Evolutionary conservation across 768 basidiomycete genomes (phyloP), one percentile per base, ranked within the genome.

Genomic region (Crassisporium funariophilum): DNA sequence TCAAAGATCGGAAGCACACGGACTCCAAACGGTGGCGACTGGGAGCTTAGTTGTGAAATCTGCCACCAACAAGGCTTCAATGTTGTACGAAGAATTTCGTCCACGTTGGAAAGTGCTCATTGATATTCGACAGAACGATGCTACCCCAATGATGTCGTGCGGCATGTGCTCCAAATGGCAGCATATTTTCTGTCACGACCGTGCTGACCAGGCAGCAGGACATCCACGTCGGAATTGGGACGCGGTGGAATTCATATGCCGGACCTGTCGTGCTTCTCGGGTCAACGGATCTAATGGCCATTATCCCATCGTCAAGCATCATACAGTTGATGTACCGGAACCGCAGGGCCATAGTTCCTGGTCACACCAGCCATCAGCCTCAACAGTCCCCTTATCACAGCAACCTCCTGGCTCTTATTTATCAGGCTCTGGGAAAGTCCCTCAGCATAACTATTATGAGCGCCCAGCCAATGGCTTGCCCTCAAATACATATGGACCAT

Each of bases 1-100:
- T n/a, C n/a, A n/a, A n/a, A n/a, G n/a, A n/a, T n/a, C n/a, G n/a
- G n/a, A 49, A 79, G 78, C 13, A 73, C 78, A 9, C 77, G 77
- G 33, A 79, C 78, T 4, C 79, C 82, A 23, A 65, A 68, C 15
- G 72, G 71, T 21, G 87, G 84, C 41, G 80, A 85, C 47, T 95
- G 93, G 93, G 83, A 90, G 46, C 68, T 97, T 17, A 85, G 90
- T 58, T 97, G 93, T 60, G 93, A 95, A 61, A 76, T 95, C 27
- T 97, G 93, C 63, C 75, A 75, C 44, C 78, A 78, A 50, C 74
- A 72, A 19, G 91, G 91, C 7, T 66, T 82, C 46, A 94, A 94
- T 56, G 63, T 85, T 55, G 92, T 91, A 44, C 24, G 44, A 22
- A 41, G n/a, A 31, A 10, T 31, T n/a, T 27, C 36, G 9, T n/a